Evolutionary conservation across 2,329 filamentous ascomycete genomes (phyloP).

Genomic region (Trematosphaeria pertusa): DNA sequence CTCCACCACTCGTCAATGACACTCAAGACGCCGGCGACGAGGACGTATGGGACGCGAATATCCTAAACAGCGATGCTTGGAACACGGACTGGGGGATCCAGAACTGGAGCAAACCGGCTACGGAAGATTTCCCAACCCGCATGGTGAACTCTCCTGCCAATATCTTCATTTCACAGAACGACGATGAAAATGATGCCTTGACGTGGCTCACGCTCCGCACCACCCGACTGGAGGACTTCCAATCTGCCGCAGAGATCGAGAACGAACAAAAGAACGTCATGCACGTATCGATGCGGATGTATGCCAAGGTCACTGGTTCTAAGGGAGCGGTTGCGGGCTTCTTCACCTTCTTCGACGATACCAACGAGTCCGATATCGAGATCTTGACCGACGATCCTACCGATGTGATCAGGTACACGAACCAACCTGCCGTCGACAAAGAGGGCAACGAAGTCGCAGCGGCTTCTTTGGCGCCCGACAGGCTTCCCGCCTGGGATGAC

Average conservation of each 20-base stretch:
- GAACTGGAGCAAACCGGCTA: conserved; percentile 53
- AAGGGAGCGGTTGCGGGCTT: conserved; percentile 59
- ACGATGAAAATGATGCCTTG: conserved; percentile 27
- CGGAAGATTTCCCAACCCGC: conserved; percentile 45
- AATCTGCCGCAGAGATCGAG: conserved; percentile 59
- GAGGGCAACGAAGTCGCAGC: conserved; percentile 53
- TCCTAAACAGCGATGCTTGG: conserved; percentile 46
- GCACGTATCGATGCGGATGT: conserved; percentile 57
- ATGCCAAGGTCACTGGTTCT: conserved; percentile 54
- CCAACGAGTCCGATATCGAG: conserved; percentile 61
- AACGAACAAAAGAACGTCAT: conserved; percentile 53
- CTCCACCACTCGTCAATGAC: conserved; percentile 34
- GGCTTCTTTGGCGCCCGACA: conserved; percentile 58
- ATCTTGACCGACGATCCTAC: conserved; percentile 58
- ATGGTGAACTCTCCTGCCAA: conserved; percentile 58
- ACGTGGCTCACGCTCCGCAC: conserved; percentile 58
- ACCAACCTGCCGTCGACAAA: conserved; percentile 62
- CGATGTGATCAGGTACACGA: conserved; percentile 61
- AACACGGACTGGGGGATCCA: conserved; percentile 50
- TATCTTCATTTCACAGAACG: conserved; percentile 51
- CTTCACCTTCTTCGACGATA: conserved; percentile 62
- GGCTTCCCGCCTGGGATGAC: conserved; percentile 60
- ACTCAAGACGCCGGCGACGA: conserved; percentile 26
- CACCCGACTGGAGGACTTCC: conserved; percentile 51
- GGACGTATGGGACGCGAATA: conserved; percentile 46